Conservation (phyloP, 2,329 filamentous ascomycete genomes). For the Dactylellina haptotyla region DNA sequence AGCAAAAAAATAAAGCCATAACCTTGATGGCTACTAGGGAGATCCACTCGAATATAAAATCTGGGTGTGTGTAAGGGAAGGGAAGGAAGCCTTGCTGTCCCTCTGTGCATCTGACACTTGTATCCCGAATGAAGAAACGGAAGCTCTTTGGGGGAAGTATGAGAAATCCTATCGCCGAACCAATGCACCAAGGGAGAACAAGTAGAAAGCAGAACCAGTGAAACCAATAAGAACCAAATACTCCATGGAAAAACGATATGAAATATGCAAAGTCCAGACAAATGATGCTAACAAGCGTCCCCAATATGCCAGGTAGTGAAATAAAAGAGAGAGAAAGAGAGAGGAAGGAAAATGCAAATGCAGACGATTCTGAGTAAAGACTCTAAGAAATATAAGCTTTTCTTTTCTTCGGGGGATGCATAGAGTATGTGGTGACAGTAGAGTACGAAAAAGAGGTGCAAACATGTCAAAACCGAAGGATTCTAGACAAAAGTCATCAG, state of each 20-base stretch:
- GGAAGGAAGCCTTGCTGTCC: constrained; percentile 27
- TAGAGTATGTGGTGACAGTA: neutral
- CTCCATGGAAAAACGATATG: constrained; percentile 43
- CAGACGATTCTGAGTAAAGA: constrained; percentile 27
- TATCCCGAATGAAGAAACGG: constrained; percentile 22
- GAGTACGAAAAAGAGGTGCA: neutral
- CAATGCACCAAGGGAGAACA: constrained; percentile 50
- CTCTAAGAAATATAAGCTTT: constrained; percentile 29
- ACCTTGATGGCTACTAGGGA: constrained; percentile 4
- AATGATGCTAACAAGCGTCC: constrained; percentile 23
- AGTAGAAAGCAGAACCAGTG: constrained; percentile 37
- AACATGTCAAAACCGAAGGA: neutral
- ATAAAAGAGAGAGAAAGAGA: too few relatives aligned
- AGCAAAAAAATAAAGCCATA: neutral
- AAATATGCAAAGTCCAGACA: constrained; percentile 36
- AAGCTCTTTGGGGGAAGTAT: constrained; percentile 18
- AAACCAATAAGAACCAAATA: constrained; percentile 25
- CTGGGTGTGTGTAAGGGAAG: constrained; percentile 4
- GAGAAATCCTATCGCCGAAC: constrained; percentile 51
- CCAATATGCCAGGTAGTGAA: constrained; percentile 31
- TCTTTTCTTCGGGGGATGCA: constrained; percentile 19
- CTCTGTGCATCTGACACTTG: constrained; percentile 29
- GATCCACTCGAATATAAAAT: constrained; percentile 14
- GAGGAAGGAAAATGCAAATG: constrained; percentile 37
- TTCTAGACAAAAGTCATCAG: constrained; percentile 50